Base-by-base conservation (phyloP, 169 alveolate species). In the Plasmodium relictum region DNA sequence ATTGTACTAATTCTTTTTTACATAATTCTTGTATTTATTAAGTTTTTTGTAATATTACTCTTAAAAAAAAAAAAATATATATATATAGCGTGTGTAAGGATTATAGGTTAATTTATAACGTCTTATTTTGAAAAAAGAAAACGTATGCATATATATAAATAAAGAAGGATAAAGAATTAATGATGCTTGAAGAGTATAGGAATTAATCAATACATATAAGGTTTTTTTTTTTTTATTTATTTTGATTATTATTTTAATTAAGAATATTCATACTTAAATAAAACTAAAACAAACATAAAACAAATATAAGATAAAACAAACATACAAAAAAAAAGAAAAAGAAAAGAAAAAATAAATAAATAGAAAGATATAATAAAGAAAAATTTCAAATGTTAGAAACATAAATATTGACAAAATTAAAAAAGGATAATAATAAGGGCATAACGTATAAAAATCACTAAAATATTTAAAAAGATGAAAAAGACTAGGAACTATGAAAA, bases 231-330 rank as follows among this genome's bases (percentile, higher is more conserved):
- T 24, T 37, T n/a, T 52, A 16, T 50, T 16, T 50, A 63, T 63
- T 58, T 78, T 63, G 62, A 41, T 50, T 44, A 63, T 58, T 63
- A 48, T 78, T 63, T 26, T 54, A 63, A 63, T 63, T 78, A 54
- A n/a, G 66, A 22, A 42, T 22, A 22, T 44, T 22, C 69, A 48
- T 50, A 65, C 66, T 16, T 52, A 26, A 42, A 48, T 62, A 63
- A 44, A 39, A 78, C 89, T 45, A 54, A 54, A 54, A 73, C 88
- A 73, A 73, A 73, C 65, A 16, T 69, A 63, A 63, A 63, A 78
- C 76, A 78, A 63, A 31, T 56, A 59, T 78, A 52, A 45, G 37
- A 62, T 63, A 62, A 56, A 76, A 78, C 76, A 78, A 78, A 56
- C 48, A 58, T 42, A 65, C 45, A 78, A 20, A 78, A 22, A 65